Percentiles rank a stretch among this genome's conserved stretches.
Evolutionary conservation across 2,329 filamentous ascomycete genomes (phyloP).

Genomic region (Corniculantispora saksenae): DNA sequence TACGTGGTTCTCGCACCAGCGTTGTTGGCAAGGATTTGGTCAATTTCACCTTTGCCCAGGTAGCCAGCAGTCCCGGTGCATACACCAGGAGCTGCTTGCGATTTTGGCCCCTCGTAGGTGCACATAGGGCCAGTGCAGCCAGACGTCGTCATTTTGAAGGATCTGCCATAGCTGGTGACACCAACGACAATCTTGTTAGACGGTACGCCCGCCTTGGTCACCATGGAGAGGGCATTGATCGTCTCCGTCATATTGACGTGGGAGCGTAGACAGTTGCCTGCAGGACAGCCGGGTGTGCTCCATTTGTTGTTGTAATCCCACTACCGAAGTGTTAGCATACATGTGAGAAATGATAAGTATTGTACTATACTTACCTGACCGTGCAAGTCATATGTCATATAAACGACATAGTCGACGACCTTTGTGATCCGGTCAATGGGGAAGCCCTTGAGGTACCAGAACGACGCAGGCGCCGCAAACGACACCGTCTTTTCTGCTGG

Average conservation of each 20-base stretch:
- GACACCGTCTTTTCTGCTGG: constrained; percentile 21
- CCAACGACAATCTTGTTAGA: constrained; percentile 72
- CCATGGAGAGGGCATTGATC: not conserved
- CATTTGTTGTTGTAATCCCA: constrained; percentile 31
- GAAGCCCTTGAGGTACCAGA: constrained; percentile 36
- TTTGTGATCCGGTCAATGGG: constrained; percentile 28
- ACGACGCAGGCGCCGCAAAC: constrained; percentile 49
- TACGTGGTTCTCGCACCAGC: constrained; percentile 24
- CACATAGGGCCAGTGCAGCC: constrained; percentile 29
- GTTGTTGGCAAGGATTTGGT: constrained; percentile 28
- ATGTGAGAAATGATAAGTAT: too few relatives aligned
- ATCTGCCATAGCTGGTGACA: constrained; percentile 77
- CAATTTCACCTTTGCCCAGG: constrained; percentile 32
- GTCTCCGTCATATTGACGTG: not conserved
- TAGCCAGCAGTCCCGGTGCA: constrained; percentile 31
- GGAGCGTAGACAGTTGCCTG: not conserved
- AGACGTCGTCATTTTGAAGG: constrained; percentile 49
- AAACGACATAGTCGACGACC: constrained; percentile 34
- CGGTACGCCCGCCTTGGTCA: too few relatives aligned
- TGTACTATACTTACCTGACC: too few relatives aligned
- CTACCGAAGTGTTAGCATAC: too few relatives aligned
- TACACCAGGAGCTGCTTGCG: constrained; percentile 27
- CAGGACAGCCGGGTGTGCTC: constrained; percentile 26
- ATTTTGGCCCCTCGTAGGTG: constrained; percentile 28
- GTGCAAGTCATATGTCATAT: constrained; percentile 41